Percentiles rank a stretch among this genome's conserved stretches.
Evolutionary conservation across 2,329 filamentous ascomycete species (phyloP).

Genomic region (Blastomyces parvus): DNA sequence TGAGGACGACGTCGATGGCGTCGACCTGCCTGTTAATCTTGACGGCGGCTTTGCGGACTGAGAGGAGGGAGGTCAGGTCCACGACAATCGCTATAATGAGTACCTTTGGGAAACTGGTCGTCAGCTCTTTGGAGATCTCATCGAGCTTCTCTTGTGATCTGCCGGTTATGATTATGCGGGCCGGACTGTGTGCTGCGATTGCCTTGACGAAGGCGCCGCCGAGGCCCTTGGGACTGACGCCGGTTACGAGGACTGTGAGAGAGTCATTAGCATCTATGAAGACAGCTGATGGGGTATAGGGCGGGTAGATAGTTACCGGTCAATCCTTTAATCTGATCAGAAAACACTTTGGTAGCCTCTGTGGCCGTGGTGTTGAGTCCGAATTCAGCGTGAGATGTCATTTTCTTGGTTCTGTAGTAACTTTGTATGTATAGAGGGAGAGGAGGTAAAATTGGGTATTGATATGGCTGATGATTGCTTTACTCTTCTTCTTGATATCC

Average conservation of each 20-base stretch:
- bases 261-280: background rate
- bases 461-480: background rate
- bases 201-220: constrained; percentile 26
- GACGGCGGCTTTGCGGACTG: constrained; percentile 21
- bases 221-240: constrained; percentile 29
- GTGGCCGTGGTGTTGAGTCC: constrained; percentile 28
- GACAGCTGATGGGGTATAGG: too few relatives aligned
- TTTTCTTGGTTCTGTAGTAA: constrained; percentile 8
- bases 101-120: constrained; percentile 4
- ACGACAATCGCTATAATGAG: constrained; percentile 10
- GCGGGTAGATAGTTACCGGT: constrained; percentile 12
- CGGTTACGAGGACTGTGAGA: constrained; percentile 31
- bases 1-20: constrained; percentile 26
- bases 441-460: background rate
- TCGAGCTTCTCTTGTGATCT: constrained; percentile 27
- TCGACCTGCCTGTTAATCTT: constrained; percentile 17
- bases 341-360: constrained; percentile 25
- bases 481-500: background rate
- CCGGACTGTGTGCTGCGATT: constrained; percentile 26
- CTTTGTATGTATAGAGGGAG: background rate
- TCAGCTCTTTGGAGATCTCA: constrained; percentile 19
- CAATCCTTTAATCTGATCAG: constrained; percentile 16
- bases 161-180: constrained; percentile 31
- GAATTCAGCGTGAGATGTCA: constrained; percentile 31
- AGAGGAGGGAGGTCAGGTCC: constrained; percentile 24